These are phyloP conservation scores for Funneliformis mosseae DNA, from an alignment of 192 early-diverging fungal species.

Conservation along the genomic window DNA sequence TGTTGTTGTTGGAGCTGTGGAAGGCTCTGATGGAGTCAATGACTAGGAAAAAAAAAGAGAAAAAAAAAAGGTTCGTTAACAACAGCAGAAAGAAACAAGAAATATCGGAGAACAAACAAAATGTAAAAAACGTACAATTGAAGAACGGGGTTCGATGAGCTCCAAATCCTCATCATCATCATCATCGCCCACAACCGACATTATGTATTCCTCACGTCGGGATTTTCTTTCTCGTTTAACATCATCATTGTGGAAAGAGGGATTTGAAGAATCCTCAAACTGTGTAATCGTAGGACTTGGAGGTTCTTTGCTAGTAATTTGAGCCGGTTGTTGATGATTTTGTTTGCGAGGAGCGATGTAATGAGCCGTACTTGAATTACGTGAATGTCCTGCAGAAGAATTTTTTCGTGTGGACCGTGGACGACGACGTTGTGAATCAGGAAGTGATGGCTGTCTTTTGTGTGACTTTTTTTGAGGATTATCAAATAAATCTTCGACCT, in stretches of 20 bases:
- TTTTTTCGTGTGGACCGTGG: not conserved
- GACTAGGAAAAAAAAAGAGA: not conserved
- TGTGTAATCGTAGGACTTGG: not conserved
- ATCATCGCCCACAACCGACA: not conserved
- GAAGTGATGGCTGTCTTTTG: not conserved
- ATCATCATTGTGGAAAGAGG: not conserved
- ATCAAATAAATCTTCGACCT: constrained; percentile 21
- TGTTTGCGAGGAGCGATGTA: not conserved
- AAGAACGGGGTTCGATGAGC: not conserved
- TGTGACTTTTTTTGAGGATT: not conserved
- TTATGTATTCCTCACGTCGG: constrained; percentile 24
- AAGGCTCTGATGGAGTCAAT: not conserved
- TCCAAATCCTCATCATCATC: constrained; percentile 1
- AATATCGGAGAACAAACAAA: not conserved
- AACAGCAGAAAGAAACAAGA: not conserved
- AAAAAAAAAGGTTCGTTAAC: not conserved
- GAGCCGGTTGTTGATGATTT: not conserved
- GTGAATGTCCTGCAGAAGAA: not conserved
- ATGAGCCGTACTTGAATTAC: too few relatives aligned
- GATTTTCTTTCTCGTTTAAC: not conserved
- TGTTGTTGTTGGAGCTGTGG: not conserved
- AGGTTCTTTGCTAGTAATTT: not conserved
- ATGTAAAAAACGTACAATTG: not conserved
- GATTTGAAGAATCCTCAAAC: not conserved
- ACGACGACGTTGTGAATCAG: not conserved